Percentiles rank a stretch among this genome's conserved stretches.
These are phyloP conservation scores for Solanum sitiens DNA, from an alignment of 257 asterid genomes.

Conservation along the genomic window DNA sequence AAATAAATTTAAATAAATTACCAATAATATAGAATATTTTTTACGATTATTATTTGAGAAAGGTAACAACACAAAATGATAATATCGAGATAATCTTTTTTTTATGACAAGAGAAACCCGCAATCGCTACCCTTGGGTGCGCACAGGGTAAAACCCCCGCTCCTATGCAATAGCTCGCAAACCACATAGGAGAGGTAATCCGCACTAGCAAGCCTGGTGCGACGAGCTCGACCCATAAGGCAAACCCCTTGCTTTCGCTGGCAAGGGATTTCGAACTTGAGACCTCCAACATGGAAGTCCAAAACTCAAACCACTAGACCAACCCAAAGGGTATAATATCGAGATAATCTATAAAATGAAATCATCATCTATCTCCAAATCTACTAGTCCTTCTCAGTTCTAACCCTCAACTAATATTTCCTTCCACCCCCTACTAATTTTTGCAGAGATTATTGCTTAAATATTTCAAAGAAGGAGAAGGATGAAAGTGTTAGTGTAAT, in stretches of 20 bases:
- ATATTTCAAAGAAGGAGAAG: not conserved
- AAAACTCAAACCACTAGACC: too few species aligned
- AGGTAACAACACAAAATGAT: not conserved
- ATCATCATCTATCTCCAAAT: not conserved
- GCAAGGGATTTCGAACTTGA: too few species aligned
- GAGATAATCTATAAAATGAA: not conserved
- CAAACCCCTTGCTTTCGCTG: too few species aligned
- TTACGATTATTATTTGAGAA: not conserved
- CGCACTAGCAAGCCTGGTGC: too few species aligned
- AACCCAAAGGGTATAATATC: not conserved
- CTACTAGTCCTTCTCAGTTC: not conserved
- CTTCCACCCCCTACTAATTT: not conserved
- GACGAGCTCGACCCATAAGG: too few species aligned
- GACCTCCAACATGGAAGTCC: too few species aligned
- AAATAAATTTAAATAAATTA: not conserved
- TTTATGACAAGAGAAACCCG: too few species aligned
- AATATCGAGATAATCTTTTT: not conserved
- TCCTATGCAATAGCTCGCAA: too few species aligned
- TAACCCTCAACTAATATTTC: not conserved
- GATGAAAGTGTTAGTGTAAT: not conserved
- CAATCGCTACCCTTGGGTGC: too few species aligned
- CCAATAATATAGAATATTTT: not conserved
- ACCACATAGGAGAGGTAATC: too few species aligned
- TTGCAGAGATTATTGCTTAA: not conserved
- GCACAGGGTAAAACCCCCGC: too few species aligned